Percentiles rank a stretch among this genome's conserved stretches.
These are phyloP conservation scores for Tolypocladium sp. DNA, from an alignment of 2,329 filamentous ascomycete genomes.

Conservation along the genomic window DNA sequence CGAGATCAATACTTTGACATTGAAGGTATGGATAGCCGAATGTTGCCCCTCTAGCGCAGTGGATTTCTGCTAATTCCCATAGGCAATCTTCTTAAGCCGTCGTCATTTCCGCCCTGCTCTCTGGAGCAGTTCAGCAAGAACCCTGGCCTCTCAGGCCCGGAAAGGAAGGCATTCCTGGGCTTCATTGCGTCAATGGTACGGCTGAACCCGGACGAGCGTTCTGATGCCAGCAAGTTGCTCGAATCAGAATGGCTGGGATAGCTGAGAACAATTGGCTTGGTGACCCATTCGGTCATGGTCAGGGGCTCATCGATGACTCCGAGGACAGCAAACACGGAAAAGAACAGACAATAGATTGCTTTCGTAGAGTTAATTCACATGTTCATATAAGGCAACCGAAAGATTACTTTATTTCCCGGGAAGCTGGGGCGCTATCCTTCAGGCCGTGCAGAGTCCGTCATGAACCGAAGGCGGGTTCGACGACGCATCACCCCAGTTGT, in stretches of 20 bases:
- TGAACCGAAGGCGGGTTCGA: no score
- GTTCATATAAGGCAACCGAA: no score
- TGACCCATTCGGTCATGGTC: neutral
- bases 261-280: neutral
- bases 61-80: neutral
- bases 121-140: conserved; percentile 5
- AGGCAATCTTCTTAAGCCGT: conserved; percentile 7
- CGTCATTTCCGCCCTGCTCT: conserved; percentile 4
- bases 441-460: no score
- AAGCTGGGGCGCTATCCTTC: no score
- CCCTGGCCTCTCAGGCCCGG: neutral
- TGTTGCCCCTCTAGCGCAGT: neutral
- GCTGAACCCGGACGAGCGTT: conserved; percentile 4
- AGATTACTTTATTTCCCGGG: no score
- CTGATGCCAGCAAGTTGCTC: conserved; percentile 5
- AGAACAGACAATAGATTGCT: no score
- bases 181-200: conserved; percentile 6
- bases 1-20: conserved; percentile 4
- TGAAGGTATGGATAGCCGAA: conserved; percentile 1
- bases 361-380: no score
- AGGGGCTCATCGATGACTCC: neutral
- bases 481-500: no score
- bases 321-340: neutral
- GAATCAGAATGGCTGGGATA: conserved; percentile 4
- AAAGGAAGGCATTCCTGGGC: conserved; percentile 4